Base-by-base conservation (phyloP, 306 rosid genomes). In the Pterocarpus macrocarpus region DNA sequence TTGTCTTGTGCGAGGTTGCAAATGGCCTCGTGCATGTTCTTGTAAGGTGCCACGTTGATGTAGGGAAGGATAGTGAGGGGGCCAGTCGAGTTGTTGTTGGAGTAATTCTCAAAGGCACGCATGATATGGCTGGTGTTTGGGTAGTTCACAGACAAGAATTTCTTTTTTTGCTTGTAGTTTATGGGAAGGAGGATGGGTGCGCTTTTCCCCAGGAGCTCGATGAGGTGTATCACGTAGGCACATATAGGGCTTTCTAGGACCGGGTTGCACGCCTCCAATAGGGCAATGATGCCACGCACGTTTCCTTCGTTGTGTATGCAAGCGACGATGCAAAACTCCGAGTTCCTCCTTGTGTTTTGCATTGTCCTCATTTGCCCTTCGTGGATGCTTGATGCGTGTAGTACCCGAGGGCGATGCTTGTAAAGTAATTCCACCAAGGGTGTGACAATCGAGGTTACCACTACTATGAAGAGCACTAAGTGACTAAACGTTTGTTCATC, bases 61-160 rank as follows among this genome's bases (percentile, higher is more conserved):
- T 71, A 89, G 0, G 92, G 86, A 2, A 79, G n/a, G 55, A 89
- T 16, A 0, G 56, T 41, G 4, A 89, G 73, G 0, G 85, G 83
- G 1, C 91, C 94, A 15, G 61, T 32, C 0, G 91, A 72, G 62
- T 82, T 90, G 62, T 82, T 90, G 22, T 8, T 10, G 0, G 91
- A 50, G 87, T 93, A 91, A 11, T 93, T 90, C 44, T 53, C 64
- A 1, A 93, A 91, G 4, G 96, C 94, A 4, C 69, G 85, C 85
- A 90, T 76, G 77, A 93, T 87, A 49, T 73, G 83, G 10, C 73
- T 79, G 4, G 88, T 66, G 50, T 59, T 17, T 2, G 87, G 84
- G 69, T 85, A 81, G 17, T 76, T 75, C 4, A 71, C n/a, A 0
- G 69, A 86, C 63, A 71, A 36, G 15, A 63, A 68, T 39, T 55